These are phyloP conservation scores for Pythium periplocum DNA, from an alignment of 352 stramenopile species.

Conservation along the genomic window DNA sequence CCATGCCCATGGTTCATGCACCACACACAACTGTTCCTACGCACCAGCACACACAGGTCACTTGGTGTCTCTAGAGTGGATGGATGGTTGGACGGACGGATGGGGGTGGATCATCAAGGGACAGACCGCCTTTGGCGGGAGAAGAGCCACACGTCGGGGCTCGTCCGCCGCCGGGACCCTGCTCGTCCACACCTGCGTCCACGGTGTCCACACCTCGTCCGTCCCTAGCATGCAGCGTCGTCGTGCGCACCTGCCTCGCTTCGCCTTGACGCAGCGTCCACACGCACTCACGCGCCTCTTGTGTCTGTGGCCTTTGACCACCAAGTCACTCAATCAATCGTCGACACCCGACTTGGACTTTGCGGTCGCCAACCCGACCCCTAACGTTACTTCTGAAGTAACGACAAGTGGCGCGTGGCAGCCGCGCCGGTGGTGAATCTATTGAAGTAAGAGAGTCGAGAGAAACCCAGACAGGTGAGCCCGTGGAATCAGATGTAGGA, in stretches of 20 bases:
- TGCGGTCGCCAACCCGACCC: background rate
- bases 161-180: no score
- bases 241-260: background rate
- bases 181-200: no score
- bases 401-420: background rate
- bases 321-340: conserved; percentile 27
- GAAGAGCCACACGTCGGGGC: no score
- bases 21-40: background rate
- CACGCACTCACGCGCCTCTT: conserved; percentile 1
- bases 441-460: no score
- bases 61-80: background rate
- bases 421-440: no score
- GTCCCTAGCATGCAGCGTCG: background rate
- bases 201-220: no score
- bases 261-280: background rate
- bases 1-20: conserved; percentile 48
- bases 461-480: no score
- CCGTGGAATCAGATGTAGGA: no score
- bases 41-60: background rate
- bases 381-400: conserved; percentile 23
- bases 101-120: conserved; percentile 17
- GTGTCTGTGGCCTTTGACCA: conserved; percentile 28
- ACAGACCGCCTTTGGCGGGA: conserved; percentile 1
- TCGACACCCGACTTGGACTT: conserved; percentile 10
- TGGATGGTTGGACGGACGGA: background rate